Conservation (phyloP, 345 rosid genomes). For the Lepidium didymum region DNA sequence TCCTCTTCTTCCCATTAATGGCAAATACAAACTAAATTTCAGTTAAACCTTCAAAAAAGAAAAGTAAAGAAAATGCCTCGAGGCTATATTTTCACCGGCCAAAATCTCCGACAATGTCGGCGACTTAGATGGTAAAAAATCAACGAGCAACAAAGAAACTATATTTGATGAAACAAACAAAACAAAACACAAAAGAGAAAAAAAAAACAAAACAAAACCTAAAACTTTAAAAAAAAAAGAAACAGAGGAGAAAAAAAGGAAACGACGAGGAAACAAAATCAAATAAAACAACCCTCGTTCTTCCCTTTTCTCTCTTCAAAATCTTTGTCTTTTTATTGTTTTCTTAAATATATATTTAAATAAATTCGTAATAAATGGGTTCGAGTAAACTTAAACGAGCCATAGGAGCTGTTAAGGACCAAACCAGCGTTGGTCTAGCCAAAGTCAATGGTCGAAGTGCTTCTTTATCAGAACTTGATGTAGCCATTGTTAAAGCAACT, state of each 20-base stretch:
- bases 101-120: slow-evolving; percentile 20
- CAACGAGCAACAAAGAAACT: slow-evolving; percentile 24
- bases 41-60: not conserved
- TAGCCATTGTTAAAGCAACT: slow-evolving; percentile 86
- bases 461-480: slow-evolving; percentile 61
- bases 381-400: slow-evolving; percentile 67
- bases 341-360: not conserved
- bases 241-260: slow-evolving; percentile 28
- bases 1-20: not conserved
- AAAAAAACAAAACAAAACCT: not conserved
- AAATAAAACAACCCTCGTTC: slow-evolving; percentile 19
- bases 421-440: slow-evolving; percentile 80
- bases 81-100: not conserved
- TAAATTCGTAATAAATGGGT: slow-evolving; percentile 38
- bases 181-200: not conserved
- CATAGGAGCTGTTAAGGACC: slow-evolving; percentile 81
- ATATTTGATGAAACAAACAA: slow-evolving; percentile 6
- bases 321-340: not conserved
- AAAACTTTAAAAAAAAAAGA: slow-evolving; percentile 5
- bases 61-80: not conserved
- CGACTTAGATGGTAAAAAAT: slow-evolving; percentile 8
- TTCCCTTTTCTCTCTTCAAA: slow-evolving; percentile 30
- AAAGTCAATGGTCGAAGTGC: slow-evolving; percentile 65
- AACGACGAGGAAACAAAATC: slow-evolving; percentile 25
- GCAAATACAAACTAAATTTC: slow-evolving; percentile 20